These are phyloP conservation scores for Coemansia sp. DNA, from an alignment of 192 early-diverging fungal species.

Conservation along the genomic window DNA sequence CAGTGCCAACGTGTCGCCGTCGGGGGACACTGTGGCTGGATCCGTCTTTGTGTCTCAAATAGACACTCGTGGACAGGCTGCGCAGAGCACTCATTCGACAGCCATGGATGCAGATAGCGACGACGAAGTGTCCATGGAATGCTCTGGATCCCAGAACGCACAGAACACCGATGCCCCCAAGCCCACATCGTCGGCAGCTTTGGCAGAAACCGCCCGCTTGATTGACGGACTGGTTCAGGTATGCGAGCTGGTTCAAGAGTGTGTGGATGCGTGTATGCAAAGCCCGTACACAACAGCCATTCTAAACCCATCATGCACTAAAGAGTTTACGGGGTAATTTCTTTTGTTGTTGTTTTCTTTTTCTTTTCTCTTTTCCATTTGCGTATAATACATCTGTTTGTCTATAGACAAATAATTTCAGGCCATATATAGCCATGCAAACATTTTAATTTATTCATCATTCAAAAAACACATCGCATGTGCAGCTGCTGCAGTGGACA, in stretches of 20 bases:
- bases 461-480: slow-evolving; percentile 2
- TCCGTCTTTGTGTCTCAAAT: background rate
- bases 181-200: background rate
- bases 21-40: background rate
- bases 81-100: background rate
- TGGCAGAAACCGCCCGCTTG: slow-evolving; percentile 1
- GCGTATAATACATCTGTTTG: background rate
- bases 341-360: too few species aligned
- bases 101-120: background rate
- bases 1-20: background rate
- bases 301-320: background rate
- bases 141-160: background rate
- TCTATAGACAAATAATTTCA: background rate
- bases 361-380: background rate
- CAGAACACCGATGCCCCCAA: background rate
- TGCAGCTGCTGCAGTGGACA: slow-evolving; percentile 10
- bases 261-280: slow-evolving; percentile 15
- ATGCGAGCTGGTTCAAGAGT: slow-evolving; percentile 18
- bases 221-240: slow-evolving; percentile 14
- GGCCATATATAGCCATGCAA: too few species aligned
- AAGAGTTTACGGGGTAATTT: background rate
- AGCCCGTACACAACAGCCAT: background rate
- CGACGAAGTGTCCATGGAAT: background rate
- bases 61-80: background rate
- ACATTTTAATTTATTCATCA: background rate